phyloP scores from a whole-genome alignment of 371 early-diverging fungal genomes.

The Mucor plumbeus region DNA sequence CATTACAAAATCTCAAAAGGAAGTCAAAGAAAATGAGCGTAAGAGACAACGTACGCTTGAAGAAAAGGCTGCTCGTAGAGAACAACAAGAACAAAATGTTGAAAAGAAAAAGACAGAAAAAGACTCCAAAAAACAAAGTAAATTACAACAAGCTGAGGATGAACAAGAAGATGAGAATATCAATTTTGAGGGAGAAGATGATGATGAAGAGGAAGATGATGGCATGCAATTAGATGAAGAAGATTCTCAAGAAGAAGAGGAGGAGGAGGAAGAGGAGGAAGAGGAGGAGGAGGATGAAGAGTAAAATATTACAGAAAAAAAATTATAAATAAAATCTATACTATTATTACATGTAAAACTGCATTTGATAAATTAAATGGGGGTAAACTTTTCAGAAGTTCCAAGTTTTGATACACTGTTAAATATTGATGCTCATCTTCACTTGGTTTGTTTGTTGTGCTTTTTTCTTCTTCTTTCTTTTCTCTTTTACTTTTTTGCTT shows the following conservation, averaged over 20 bases:
- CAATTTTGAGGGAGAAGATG: slow-evolving; percentile 3
- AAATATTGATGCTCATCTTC: not conserved
- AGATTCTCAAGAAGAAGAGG: slow-evolving; percentile 46
- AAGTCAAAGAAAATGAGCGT: slow-evolving; percentile 66
- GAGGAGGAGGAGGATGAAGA: slow-evolving; percentile 15
- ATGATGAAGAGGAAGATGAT: slow-evolving; percentile 37
- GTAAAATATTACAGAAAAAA: slow-evolving; percentile 5
- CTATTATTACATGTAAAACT: too few species aligned
- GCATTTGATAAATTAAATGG: slow-evolving; percentile 4
- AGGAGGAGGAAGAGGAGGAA: slow-evolving; percentile 25
- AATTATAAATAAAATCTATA: not conserved
- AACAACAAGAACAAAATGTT: slow-evolving; percentile 85
- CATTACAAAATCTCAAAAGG: slow-evolving; percentile 73
- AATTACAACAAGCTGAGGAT: slow-evolving; percentile 46
- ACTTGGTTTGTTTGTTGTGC: slow-evolving; percentile 7
- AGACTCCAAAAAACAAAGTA: slow-evolving; percentile 59
- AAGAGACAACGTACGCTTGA: slow-evolving; percentile 61
- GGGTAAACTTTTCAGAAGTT: not conserved
- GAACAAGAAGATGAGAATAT: slow-evolving; percentile 35
- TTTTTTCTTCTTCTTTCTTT: not conserved
- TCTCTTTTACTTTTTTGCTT: not conserved
- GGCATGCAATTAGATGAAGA: slow-evolving; percentile 42
- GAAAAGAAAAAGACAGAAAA: slow-evolving; percentile 72
- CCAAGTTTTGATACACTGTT: not conserved
- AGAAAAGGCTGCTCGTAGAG: slow-evolving; percentile 72